These are phyloP conservation scores for Claviceps capensis DNA, from an alignment of 2,329 filamentous ascomycete genomes.

Conservation along the genomic window DNA sequence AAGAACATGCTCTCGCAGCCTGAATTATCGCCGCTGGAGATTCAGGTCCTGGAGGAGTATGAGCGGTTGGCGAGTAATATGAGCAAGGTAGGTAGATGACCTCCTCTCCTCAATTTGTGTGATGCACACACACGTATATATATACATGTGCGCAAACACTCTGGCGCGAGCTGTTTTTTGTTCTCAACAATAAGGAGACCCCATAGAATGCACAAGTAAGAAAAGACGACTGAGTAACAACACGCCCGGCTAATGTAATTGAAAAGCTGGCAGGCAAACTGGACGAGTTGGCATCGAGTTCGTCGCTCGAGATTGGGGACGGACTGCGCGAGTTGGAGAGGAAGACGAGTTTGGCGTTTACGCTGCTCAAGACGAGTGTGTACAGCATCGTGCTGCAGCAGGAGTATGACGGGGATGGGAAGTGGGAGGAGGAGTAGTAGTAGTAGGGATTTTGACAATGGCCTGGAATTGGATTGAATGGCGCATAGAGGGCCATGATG, in stretches of 20 bases:
- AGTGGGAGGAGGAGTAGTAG: constrained; percentile 1
- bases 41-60: constrained; percentile 92
- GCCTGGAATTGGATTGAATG: background rate
- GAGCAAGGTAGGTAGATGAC: constrained; percentile 51
- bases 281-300: constrained; percentile 51
- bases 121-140: no score
- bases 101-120: no score
- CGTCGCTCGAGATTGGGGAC: constrained; percentile 73
- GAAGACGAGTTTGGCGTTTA: constrained; percentile 91
- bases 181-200: no score
- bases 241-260: background rate
- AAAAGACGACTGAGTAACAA: background rate
- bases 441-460: background rate
- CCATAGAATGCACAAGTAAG: no score
- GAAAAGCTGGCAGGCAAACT: constrained; percentile 44
- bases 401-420: constrained; percentile 66
- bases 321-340: constrained; percentile 77
- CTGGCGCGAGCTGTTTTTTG: background rate
- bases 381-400: constrained; percentile 98
- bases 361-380: constrained; percentile 90
- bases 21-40: constrained; percentile 67
- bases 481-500: background rate
- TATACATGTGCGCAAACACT: no score
- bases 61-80: constrained; percentile 76
- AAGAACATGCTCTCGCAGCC: constrained; percentile 26